Percentiles rank a stretch among this genome's conserved stretches.
Conservation (phyloP, 1,139 yeast genomes). For the Blastobotrys proliferans region DNA sequence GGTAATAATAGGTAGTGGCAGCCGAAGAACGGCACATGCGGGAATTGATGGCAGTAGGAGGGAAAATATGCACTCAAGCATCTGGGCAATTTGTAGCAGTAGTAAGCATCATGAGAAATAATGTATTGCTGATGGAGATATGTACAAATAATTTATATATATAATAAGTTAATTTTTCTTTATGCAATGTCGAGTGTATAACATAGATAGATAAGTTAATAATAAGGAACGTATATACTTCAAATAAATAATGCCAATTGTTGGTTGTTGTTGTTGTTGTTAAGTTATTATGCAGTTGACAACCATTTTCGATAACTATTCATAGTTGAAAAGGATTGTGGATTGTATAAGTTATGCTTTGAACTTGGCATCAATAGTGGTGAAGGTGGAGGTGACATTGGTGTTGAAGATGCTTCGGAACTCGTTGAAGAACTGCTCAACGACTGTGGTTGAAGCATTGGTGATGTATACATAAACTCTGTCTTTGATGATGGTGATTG, state of each 20-base stretch:
- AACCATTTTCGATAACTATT: slow-evolving; percentile 8
- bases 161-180: too few relatives aligned
- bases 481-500: slow-evolving; percentile 4
- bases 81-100: too few relatives aligned
- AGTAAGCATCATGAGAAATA: too few relatives aligned
- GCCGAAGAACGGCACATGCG: too few relatives aligned
- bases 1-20: too few relatives aligned
- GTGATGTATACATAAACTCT: slow-evolving; percentile 30
- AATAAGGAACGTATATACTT: background rate
- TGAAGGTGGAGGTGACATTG: slow-evolving; percentile 21
- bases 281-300: background rate
- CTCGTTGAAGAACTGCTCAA: slow-evolving; percentile 1
- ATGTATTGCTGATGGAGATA: too few relatives aligned
- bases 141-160: too few relatives aligned
- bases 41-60: too few relatives aligned
- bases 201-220: too few relatives aligned
- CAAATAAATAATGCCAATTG: background rate
- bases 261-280: background rate
- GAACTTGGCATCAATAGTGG: slow-evolving; percentile 23
- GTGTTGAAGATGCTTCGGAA: background rate
- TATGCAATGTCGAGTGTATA: too few relatives aligned
- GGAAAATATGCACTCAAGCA: too few relatives aligned
- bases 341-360: background rate
- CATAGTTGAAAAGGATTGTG: slow-evolving; percentile 8
- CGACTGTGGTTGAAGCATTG: slow-evolving; percentile 25